phyloP scores from a whole-genome alignment of 164 flowering plant genomes.

The Protea cynaroides region DNA sequence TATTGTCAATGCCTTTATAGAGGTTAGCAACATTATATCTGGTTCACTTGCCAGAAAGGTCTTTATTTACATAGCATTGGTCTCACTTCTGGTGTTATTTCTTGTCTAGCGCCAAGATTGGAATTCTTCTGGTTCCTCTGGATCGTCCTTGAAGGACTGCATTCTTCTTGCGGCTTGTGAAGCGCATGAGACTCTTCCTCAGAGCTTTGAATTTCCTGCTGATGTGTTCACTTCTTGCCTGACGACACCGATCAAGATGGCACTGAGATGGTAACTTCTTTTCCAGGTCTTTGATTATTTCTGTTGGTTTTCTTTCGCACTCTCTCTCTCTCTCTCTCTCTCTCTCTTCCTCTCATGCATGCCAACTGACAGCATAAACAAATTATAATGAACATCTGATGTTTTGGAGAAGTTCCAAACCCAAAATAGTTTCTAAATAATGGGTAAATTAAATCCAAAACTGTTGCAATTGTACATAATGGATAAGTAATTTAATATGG shows the following conservation, averaged over 20 bases:
- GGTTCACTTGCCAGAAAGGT: background rate
- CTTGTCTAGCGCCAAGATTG: slow-evolving; percentile 54
- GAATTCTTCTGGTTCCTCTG: slow-evolving; percentile 46
- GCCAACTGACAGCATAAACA: no score
- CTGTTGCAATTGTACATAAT: no score
- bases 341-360: no score
- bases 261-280: slow-evolving; percentile 72
- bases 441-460: no score
- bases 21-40: slow-evolving; percentile 35
- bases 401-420: no score
- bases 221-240: slow-evolving; percentile 97
- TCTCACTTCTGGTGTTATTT: slow-evolving; percentile 2
- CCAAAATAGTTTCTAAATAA: no score
- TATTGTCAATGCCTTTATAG: slow-evolving; percentile 79
- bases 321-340: no score
- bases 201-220: slow-evolving; percentile 95
- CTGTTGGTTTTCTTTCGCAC: background rate
- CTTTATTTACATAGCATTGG: background rate
- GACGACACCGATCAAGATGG: slow-evolving; percentile 99
- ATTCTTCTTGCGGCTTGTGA: slow-evolving; percentile 97
- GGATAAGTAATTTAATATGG: no score
- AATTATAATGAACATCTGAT: no score
- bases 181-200: slow-evolving; percentile 96
- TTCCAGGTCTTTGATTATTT: background rate
- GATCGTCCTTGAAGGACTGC: slow-evolving; percentile 63